Base-by-base conservation (phyloP, 2,329 filamentous ascomycete species). In the Exophiala bonariae region DNA sequence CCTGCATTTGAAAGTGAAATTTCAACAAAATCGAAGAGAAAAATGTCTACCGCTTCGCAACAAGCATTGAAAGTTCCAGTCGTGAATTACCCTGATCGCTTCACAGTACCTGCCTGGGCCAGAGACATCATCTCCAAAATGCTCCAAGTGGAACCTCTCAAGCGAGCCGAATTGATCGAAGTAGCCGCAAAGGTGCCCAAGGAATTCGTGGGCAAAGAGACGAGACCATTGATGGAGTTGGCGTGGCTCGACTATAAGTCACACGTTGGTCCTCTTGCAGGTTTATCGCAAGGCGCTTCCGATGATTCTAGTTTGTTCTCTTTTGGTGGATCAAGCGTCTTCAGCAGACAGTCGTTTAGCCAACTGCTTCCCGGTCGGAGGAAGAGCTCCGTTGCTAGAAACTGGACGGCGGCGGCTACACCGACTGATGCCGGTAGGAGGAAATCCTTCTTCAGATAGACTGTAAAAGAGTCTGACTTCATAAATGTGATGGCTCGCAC, bases 161-260 rank as follows among this genome's bases (percentile, higher is more conserved):
- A 23, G 17, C 30, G 41, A 17, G 41, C 41, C 10, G 41, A 44
- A 20, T 23, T 44, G 4, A 35, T 44, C 31, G 41, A 44, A 23
- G 41, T 44, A 3, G 41, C 41, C 5, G 16, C 41, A 10, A 35
- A 37, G 22, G 33, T 44, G 11, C 41, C 41, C 10, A 44, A 44
- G 30, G 41, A 44, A 13, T 13, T 35, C 14, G 20, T 26, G 8
- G 32, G 32, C 16, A 28, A 41, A 10, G 16, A 31, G 10, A 35
- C 41, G 7, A 31, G 41, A 18, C 41, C 41, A 36, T 14, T 44
- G 30, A 44, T 44, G 31, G 31, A 44, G 20, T 16, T 44, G 18
- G 41, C 41, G 10, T 44, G 41, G 41, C 41, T 36, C 8, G 41
- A 44, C 17, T 44, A 44, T 31, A 44, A 44, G 22, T 34, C 30